A percentile compares a stretch with the other conserved stretches of the same genome.
Conservation (phyloP, 306 rosid genomes). For the Cicer chorassanicum region DNA sequence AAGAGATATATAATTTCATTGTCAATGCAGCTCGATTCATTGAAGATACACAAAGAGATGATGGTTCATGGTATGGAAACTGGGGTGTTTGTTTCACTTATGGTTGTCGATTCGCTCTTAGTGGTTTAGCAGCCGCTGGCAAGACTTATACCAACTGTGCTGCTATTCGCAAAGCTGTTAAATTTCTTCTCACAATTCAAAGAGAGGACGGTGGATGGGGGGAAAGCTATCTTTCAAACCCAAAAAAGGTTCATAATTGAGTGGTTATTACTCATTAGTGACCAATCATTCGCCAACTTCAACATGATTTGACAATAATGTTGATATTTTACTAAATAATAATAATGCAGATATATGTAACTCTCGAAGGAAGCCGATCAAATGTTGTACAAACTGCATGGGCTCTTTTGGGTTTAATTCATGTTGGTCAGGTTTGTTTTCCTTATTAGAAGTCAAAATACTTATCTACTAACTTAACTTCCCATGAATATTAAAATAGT, state of each 20-base stretch:
- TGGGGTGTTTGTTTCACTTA: conserved; percentile 78
- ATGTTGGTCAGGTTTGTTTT: conserved; percentile 56
- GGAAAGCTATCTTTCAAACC: conserved; percentile 71
- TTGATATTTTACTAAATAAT: neutral
- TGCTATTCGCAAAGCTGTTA: conserved; percentile 58
- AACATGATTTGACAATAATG: neutral
- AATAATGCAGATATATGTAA: conserved; percentile 54
- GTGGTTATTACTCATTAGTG: neutral
- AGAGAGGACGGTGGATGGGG: conserved; percentile 81
- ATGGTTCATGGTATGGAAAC: conserved; percentile 64
- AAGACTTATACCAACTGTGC: conserved; percentile 54
- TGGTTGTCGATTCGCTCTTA: conserved; percentile 68
- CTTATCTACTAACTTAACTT: neutral
- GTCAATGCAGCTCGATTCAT: conserved; percentile 47
- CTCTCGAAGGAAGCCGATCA: conserved; percentile 60
- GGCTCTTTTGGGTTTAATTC: conserved; percentile 75
- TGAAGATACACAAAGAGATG: conserved; percentile 51
- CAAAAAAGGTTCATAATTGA: conserved; percentile 47
- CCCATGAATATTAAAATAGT: neutral
- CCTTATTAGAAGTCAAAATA: neutral
- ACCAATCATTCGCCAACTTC: neutral
- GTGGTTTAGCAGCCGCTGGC: conserved; percentile 65
- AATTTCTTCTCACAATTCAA: conserved; percentile 59
- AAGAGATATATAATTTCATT: conserved; percentile 54
- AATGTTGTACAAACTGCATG: conserved; percentile 74